Evolutionary conservation across 352 stramenopile genomes (phyloP).

Genomic region (Globisporangium alternatum): DNA sequence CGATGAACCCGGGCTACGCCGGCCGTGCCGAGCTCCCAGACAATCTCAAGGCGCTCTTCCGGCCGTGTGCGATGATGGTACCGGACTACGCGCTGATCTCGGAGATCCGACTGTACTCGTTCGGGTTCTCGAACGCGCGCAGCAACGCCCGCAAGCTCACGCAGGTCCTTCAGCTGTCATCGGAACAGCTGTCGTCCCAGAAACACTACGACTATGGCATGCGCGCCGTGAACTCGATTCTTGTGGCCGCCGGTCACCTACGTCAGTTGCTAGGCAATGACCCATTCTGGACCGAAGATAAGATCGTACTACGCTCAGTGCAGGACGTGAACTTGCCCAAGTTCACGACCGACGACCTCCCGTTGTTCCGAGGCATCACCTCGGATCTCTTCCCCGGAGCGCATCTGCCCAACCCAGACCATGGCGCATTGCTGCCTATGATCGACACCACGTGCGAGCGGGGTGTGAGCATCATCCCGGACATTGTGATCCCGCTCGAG

Average conservation of each 20-base stretch:
- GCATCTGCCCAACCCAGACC: constrained; percentile 83
- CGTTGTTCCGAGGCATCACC: constrained; percentile 92
- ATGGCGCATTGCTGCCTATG: constrained; percentile 71
- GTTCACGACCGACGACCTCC: constrained; percentile 92
- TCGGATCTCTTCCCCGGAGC: constrained; percentile 92
- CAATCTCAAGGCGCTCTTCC: constrained; percentile 94
- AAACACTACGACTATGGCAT: constrained; percentile 97
- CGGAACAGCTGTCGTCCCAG: constrained; percentile 92
- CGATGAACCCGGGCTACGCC: constrained; percentile 96
- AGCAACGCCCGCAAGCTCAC: constrained; percentile 92
- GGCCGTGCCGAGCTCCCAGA: constrained; percentile 93
- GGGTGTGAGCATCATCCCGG: constrained; percentile 60
- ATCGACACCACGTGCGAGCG: constrained; percentile 80
- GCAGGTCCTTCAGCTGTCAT: constrained; percentile 91
- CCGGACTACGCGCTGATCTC: constrained; percentile 94
- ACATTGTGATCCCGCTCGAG: constrained; percentile 58
- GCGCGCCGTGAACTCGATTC: constrained; percentile 93
- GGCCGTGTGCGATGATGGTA: constrained; percentile 95
- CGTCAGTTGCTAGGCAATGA: constrained; percentile 88
- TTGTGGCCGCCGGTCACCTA: constrained; percentile 91
- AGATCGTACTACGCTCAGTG: constrained; percentile 90
- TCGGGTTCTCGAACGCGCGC: constrained; percentile 89
- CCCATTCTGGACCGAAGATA: constrained; percentile 87
- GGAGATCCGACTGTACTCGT: constrained; percentile 93
- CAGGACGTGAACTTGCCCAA: constrained; percentile 95